Conservation (phyloP, 2,329 filamentous ascomycete species). For the Fusarium pseudograminearum region DNA sequence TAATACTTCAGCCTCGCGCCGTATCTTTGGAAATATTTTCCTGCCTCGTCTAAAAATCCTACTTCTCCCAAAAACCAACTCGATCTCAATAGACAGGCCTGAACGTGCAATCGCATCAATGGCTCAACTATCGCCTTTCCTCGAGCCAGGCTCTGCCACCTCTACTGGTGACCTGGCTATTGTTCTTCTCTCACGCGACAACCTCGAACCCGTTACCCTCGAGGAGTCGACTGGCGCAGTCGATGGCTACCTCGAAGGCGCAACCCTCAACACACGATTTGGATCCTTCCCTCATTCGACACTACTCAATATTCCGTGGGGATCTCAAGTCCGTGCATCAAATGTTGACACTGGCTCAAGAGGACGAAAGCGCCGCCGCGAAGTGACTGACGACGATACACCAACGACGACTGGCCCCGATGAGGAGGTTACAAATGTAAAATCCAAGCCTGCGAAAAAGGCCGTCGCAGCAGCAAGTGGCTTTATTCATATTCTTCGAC, state of each 20-base stretch:
- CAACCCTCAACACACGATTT: conserved; percentile 90
- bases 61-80: conserved; percentile 5
- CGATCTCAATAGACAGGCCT: conserved; percentile 3
- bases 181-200: conserved; percentile 89
- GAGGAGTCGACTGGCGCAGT: conserved; percentile 70
- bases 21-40: conserved; percentile 39
- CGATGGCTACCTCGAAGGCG: conserved; percentile 80
- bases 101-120: conserved; percentile 46
- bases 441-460: conserved; percentile 58
- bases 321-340: conserved; percentile 89
- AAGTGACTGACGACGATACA: conserved; percentile 59
- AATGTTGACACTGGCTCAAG: conserved; percentile 92
- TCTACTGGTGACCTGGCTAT: conserved; percentile 78
- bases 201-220: conserved; percentile 80
- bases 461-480: conserved; percentile 70
- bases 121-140: conserved; percentile 76
- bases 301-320: conserved; percentile 84
- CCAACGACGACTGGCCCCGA: conserved; percentile 52
- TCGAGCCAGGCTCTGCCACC: conserved; percentile 75
- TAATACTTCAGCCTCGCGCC: conserved; percentile 38
- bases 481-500: conserved; percentile 82
- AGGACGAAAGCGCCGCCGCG: conserved; percentile 74
- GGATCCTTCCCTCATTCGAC: conserved; percentile 89
- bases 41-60: conserved; percentile 24
- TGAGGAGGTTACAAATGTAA: conserved; percentile 50